phyloP scores from a whole-genome alignment of 2,329 filamentous ascomycete species.

The Penicillium olsonii region DNA sequence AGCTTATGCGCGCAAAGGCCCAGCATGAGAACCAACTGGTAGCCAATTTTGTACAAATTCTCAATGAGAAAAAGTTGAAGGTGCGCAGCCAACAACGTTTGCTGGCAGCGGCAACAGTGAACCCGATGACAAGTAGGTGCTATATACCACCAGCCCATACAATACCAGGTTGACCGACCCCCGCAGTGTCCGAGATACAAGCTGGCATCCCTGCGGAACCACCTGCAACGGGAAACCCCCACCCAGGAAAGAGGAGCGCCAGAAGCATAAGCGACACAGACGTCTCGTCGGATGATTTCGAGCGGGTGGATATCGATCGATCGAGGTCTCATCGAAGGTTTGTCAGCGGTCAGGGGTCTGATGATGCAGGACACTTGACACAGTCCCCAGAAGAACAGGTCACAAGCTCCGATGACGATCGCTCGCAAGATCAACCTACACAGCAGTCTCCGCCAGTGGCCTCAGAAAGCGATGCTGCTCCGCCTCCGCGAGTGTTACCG shows the following conservation, averaged over 20 bases:
- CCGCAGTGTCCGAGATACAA: slow-evolving; percentile 31
- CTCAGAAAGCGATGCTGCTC: slow-evolving; percentile 12
- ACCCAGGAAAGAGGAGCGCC: slow-evolving; percentile 31
- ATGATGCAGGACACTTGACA: slow-evolving; percentile 30
- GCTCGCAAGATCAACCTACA: not conserved
- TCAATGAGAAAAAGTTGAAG: slow-evolving; percentile 67
- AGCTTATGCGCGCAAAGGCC: slow-evolving; percentile 58
- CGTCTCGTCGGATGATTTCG: slow-evolving; percentile 38
- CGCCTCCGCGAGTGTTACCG: slow-evolving; percentile 45
- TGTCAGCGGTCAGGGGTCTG: slow-evolving; percentile 24
- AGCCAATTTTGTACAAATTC: slow-evolving; percentile 58
- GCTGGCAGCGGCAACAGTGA: slow-evolving; percentile 52
- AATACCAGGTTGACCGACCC: not conserved
- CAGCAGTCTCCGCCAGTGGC: not conserved
- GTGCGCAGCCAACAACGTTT: slow-evolving; percentile 63
- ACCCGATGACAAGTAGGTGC: slow-evolving; percentile 38
- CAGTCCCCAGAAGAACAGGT: slow-evolving; percentile 37
- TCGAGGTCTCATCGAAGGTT: slow-evolving; percentile 9
- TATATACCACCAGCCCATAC: not conserved
- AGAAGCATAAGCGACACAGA: slow-evolving; percentile 21
- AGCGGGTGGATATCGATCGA: slow-evolving; percentile 39
- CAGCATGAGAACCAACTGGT: slow-evolving; percentile 60
- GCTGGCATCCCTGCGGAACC: slow-evolving; percentile 14
- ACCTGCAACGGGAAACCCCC: slow-evolving; percentile 16
- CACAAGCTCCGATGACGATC: slow-evolving; percentile 33